Percentiles rank a stretch among this genome's conserved stretches.
These are phyloP conservation scores for Wickerhamiella hasegawae DNA, from an alignment of 805 yeast genomes.

Conservation along the genomic window DNA sequence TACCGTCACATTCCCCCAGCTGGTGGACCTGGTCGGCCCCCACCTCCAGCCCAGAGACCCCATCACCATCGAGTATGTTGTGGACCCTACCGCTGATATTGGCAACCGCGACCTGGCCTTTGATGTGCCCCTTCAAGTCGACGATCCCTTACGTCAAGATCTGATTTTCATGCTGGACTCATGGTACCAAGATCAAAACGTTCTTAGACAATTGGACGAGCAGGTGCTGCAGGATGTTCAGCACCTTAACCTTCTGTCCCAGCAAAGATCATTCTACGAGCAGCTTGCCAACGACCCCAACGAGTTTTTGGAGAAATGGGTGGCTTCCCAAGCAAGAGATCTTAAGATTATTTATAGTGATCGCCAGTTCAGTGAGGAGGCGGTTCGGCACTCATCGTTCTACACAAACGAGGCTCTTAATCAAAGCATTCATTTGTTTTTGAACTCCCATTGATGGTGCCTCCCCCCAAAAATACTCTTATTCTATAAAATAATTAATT, in stretches of 20 bases:
- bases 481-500: too few species aligned
- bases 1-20: slow-evolving; percentile 47
- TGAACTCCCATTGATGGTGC: slow-evolving; percentile 29
- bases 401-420: slow-evolving; percentile 63
- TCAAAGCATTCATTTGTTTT: slow-evolving; percentile 62
- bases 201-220: slow-evolving; percentile 28
- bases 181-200: slow-evolving; percentile 27
- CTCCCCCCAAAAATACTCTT: too few species aligned
- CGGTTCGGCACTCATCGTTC: slow-evolving; percentile 69
- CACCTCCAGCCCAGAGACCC: slow-evolving; percentile 71
- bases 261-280: slow-evolving; percentile 64
- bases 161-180: slow-evolving; percentile 24
- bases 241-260: slow-evolving; percentile 33
- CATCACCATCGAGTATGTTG: slow-evolving; percentile 53
- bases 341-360: slow-evolving; percentile 79
- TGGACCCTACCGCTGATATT: slow-evolving; percentile 60
- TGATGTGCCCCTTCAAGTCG: slow-evolving; percentile 52
- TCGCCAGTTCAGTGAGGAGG: slow-evolving; percentile 77
- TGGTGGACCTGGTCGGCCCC: slow-evolving; percentile 50
- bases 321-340: slow-evolving; percentile 67
- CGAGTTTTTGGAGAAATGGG: slow-evolving; percentile 53
- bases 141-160: slow-evolving; percentile 23
- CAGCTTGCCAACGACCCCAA: slow-evolving; percentile 66
- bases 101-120: slow-evolving; percentile 62
- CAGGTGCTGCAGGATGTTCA: slow-evolving; percentile 33